phyloP scores from a whole-genome alignment of 768 basidiomycete genomes.

The Hericium rajendrae region DNA sequence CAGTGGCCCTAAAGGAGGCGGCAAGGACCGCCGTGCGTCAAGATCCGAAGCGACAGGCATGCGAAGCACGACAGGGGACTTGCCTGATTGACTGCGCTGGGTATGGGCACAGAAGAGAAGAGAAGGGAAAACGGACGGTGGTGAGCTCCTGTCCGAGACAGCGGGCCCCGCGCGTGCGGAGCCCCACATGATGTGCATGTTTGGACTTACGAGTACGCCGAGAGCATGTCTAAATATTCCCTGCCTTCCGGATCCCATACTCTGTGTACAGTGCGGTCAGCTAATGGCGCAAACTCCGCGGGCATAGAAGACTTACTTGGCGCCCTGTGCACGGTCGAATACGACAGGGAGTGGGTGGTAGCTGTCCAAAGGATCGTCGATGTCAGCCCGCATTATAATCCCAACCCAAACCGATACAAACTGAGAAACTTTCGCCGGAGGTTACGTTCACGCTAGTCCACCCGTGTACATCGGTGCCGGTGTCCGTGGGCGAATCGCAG shows the following conservation, averaged over 20 bases:
- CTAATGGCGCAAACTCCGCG: slow-evolving; percentile 4
- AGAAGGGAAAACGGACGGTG: neutral
- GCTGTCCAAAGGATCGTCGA: slow-evolving; percentile 42
- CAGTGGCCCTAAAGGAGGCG: slow-evolving; percentile 62
- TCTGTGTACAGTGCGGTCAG: slow-evolving; percentile 23
- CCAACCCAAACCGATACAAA: neutral
- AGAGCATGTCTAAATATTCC: slow-evolving; percentile 96
- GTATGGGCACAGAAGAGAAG: slow-evolving; percentile 1
- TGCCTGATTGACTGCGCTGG: slow-evolving; percentile 82
- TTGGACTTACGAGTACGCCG: slow-evolving; percentile 82
- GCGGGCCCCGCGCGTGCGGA: neutral
- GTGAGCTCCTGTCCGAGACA: neutral
- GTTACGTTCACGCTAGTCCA: neutral
- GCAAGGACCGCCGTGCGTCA: neutral
- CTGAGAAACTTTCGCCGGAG: no score
- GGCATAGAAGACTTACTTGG: slow-evolving; percentile 60
- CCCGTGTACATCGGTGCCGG: neutral
- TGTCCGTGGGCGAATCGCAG: neutral
- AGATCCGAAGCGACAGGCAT: neutral
- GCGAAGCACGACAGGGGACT: slow-evolving; percentile 15
- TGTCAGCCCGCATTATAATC: neutral
- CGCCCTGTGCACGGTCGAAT: slow-evolving; percentile 84
- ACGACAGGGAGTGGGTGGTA: slow-evolving; percentile 95
- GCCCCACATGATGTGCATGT: neutral
- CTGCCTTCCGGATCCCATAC: slow-evolving; percentile 95